phyloP scores from a whole-genome alignment of 192 early-diverging fungal genomes.

The Spinellus fusiger region DNA sequence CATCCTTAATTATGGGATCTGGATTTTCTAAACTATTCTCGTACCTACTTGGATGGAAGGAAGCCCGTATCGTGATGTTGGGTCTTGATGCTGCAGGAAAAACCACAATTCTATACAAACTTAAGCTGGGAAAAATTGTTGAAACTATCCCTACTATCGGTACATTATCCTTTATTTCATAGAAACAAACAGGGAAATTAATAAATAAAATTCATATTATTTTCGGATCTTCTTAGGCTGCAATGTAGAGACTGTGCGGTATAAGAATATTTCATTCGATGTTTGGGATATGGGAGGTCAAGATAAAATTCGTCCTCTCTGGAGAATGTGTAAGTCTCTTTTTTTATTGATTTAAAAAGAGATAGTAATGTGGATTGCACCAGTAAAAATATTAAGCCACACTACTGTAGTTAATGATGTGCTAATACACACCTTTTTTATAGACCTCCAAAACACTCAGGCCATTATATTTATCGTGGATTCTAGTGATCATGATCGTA shows the following conservation, averaged over 20 bases:
- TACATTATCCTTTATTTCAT: constrained; percentile 32
- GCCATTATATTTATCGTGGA: constrained; percentile 97
- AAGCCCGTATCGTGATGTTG: constrained; percentile 96
- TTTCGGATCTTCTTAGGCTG: constrained; percentile 53
- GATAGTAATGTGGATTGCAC: no score
- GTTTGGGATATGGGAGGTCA: constrained; percentile 99
- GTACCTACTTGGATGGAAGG: constrained; percentile 80
- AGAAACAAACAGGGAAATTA: neutral
- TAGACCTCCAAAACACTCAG: constrained; percentile 95
- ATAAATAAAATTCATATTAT: neutral
- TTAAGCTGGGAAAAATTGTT: constrained; percentile 97
- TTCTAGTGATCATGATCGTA: constrained; percentile 93
- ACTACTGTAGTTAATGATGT: neutral
- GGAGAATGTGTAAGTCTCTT: constrained; percentile 84
- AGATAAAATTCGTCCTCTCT: constrained; percentile 96
- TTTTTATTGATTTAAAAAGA: neutral
- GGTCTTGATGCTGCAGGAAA: constrained; percentile 94
- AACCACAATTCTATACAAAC: constrained; percentile 98
- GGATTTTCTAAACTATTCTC: constrained; percentile 73
- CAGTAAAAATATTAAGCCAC: no score
- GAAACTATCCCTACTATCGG: constrained; percentile 98
- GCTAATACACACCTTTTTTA: neutral
- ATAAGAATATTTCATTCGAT: constrained; percentile 97
- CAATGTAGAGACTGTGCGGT: constrained; percentile 97
- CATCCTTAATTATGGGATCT: constrained; percentile 71